Base-by-base conservation (phyloP, 1,284 basidiomycete genomes). In the Neonothopanus nambi region DNA sequence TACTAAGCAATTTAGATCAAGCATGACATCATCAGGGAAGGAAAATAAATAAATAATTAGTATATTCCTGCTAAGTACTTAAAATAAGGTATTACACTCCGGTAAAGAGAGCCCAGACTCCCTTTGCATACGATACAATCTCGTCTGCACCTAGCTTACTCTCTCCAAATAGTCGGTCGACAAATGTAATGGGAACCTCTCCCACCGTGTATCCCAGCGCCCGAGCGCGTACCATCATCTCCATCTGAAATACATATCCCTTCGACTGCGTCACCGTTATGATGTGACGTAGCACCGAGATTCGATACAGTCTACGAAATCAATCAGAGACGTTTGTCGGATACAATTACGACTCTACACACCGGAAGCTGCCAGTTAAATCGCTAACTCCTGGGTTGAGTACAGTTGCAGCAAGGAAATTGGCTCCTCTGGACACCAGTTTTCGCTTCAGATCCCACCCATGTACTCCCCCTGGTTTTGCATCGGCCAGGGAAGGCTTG, bases 211-310 rank as follows among this genome's bases (percentile, higher is more conserved):
- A 95, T 6, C 91, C 92, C 47, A 90, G 72, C 1, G 89, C 82
- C 43, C 86, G 79, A 2, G 93, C 93, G 3, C 93, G 84, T 23
- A 94, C 93, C 79, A 95, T 93, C 83, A 95, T 95, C 70, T 96
- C 93, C 93, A 96, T 96, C 75, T 96, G 93, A 77, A 96, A 95
- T 13, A 96, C 93, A 64, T 95, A 96, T 2, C 93, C 93, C 60
- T 91, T 90, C 15, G 90, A 93, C 57, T 87, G 82, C 7, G 89
- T 93, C 59, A 87, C 78, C 5, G 84, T 80, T 63, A 96, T 95
- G 63, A 96, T 89, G 61, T 90, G 85, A 48, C 80, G 80, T 54
- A 96, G 77, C 5, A 91, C 92, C 1, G 79, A 78, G 13, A 84
- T 70, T 41, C 89, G 85, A 69, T 95, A 96, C 18, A 96, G 71